These are phyloP conservation scores for Diospyros lotus DNA, from an alignment of 148 eudicot species.

Conservation along the genomic window DNA sequence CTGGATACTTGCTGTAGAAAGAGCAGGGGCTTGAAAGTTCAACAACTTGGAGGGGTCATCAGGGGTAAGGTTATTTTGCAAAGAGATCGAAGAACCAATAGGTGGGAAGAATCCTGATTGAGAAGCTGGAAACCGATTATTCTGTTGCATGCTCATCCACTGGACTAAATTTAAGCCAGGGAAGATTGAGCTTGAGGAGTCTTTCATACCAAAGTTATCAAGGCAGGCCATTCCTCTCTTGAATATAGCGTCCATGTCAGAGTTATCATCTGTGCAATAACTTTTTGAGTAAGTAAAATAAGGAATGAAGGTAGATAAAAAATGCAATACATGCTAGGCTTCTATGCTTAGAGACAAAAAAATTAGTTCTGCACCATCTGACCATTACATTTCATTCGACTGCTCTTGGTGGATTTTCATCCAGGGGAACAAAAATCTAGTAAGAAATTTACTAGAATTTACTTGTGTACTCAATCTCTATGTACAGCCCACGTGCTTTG, in stretches of 20 bases:
- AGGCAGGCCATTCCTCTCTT: slow-evolving; percentile 93
- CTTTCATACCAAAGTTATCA: slow-evolving; percentile 78
- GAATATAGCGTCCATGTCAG: slow-evolving; percentile 65
- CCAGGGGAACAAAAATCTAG: too few species aligned
- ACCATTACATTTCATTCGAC: too few species aligned
- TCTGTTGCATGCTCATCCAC: slow-evolving; percentile 99
- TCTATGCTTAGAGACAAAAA: too few species aligned
- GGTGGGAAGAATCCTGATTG: slow-evolving; percentile 58
- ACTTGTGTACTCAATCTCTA: too few species aligned
- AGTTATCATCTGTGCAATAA: slow-evolving; percentile 57
- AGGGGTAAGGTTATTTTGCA: slow-evolving; percentile 37
- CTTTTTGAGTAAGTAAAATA: neutral
- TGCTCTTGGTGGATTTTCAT: too few species aligned
- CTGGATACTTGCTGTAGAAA: slow-evolving; percentile 50
- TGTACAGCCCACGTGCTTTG: too few species aligned
- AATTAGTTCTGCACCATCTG: too few species aligned
- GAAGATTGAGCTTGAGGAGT: slow-evolving; percentile 69
- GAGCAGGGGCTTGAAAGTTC: slow-evolving; percentile 69
- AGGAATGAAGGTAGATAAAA: neutral
- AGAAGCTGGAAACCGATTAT: slow-evolving; percentile 54
- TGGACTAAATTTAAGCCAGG: slow-evolving; percentile 92
- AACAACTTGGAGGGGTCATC: slow-evolving; percentile 83
- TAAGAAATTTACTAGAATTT: too few species aligned
- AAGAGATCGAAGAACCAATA: slow-evolving; percentile 41
- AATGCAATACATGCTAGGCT: neutral